Conservation (phyloP, 768 basidiomycete species). For the Sarcomyxa edulis region DNA sequence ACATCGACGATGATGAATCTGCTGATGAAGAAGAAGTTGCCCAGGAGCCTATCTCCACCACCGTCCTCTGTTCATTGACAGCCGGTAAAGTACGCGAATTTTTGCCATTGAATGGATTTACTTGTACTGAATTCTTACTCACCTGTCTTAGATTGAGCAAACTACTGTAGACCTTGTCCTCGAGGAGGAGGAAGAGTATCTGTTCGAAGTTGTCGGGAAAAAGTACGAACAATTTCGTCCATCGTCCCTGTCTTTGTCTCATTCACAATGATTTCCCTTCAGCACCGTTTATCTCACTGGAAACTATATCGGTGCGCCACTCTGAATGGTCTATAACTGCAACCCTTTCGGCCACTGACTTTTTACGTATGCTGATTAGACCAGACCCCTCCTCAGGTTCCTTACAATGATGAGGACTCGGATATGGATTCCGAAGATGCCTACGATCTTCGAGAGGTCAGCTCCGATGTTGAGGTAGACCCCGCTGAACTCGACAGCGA, state of each 20-base stretch:
- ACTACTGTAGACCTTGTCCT: constrained; percentile 65
- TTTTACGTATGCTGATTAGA: no score
- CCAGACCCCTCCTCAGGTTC: constrained; percentile 44
- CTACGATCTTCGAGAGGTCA: constrained; percentile 68
- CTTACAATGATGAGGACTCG: constrained; percentile 35
- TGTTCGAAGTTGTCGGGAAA: constrained; percentile 72
- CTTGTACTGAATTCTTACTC: constrained; percentile 5
- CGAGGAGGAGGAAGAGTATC: constrained; percentile 56
- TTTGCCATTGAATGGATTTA: neutral
- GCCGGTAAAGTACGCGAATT: constrained; percentile 62
- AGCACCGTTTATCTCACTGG: constrained; percentile 77
- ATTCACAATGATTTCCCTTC: constrained; percentile 6
- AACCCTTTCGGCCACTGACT: no score
- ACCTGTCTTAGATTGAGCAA: constrained; percentile 68
- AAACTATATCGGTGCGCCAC: constrained; percentile 77
- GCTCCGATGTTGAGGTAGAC: constrained; percentile 79
- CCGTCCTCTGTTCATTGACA: constrained; percentile 74
- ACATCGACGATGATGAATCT: constrained; percentile 35
- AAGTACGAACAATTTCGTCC: no score
- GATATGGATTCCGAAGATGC: constrained; percentile 55
- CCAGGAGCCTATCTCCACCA: constrained; percentile 32
- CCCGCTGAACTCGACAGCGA: constrained; percentile 54
- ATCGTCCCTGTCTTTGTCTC: no score
- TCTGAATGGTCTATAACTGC: no score
- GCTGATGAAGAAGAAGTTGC: constrained; percentile 37